phyloP scores from a whole-genome alignment of 208 protist genomes.

The Acanthamoeba triangularis region DNA sequence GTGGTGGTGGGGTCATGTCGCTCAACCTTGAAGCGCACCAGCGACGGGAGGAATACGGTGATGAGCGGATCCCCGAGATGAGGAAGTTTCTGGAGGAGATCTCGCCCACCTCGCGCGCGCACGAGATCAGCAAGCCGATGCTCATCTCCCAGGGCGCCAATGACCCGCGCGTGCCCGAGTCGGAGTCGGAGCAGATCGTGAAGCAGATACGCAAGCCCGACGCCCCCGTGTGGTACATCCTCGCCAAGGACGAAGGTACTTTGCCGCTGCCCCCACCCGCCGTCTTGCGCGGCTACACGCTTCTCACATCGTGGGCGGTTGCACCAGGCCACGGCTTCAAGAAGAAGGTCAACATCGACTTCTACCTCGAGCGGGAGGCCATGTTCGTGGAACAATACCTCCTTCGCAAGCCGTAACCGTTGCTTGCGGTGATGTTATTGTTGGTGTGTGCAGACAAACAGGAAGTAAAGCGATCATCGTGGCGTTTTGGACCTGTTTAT shows the following conservation, averaged over 20 bases:
- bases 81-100: constrained; percentile 3
- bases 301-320: background rate
- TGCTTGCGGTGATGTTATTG: too few species aligned
- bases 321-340: constrained; percentile 56
- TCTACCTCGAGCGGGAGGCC: constrained; percentile 29
- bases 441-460: background rate
- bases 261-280: background rate
- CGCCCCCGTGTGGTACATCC: constrained; percentile 45
- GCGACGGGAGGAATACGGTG: constrained; percentile 56
- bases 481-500: too few species aligned
- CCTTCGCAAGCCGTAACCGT: background rate
- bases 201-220: constrained; percentile 14
- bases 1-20: background rate
- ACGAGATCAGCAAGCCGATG: constrained; percentile 64
- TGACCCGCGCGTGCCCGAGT: constrained; percentile 47
- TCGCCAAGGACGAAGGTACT: constrained; percentile 60
- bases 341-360: constrained; percentile 63
- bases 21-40: background rate
- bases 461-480: too few species aligned
- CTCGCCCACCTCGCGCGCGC: background rate
- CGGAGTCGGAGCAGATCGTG: constrained; percentile 57
- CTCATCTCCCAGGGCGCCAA: constrained; percentile 59
- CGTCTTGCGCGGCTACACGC: background rate
- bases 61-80: constrained; percentile 62
- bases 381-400: constrained; percentile 59